Conservation (phyloP, 306 rosid genomes). For the Gynostemma pentaphyllum region DNA sequence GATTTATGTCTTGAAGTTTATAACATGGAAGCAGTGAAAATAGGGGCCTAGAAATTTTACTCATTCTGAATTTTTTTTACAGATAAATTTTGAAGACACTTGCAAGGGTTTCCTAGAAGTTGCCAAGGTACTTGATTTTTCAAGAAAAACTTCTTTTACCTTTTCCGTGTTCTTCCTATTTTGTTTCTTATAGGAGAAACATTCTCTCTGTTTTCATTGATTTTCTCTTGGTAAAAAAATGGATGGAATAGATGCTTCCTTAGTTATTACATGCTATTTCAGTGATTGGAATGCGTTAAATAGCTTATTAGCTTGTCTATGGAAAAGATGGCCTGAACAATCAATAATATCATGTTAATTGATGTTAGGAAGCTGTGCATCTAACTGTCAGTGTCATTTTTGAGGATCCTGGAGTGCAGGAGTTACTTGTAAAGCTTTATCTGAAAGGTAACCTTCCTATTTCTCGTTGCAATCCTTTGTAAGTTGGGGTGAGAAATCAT, state of each 20-base stretch:
- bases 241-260: neutral
- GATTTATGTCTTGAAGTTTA: neutral
- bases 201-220: neutral
- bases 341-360: conserved; percentile 7
- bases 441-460: conserved; percentile 34
- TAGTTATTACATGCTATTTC: neutral
- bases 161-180: neutral
- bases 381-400: conserved; percentile 92
- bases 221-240: neutral
- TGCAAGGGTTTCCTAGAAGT: conserved; percentile 96
- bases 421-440: conserved; percentile 74
- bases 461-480: neutral
- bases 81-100: conserved; percentile 97
- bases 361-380: conserved; percentile 78
- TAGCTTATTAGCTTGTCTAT: neutral
- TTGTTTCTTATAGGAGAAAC: neutral
- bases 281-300: neutral
- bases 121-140: conserved; percentile 58
- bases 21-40: conserved; percentile 4
- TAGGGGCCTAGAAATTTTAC: neutral
- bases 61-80: conserved; percentile 8
- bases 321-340: conserved; percentile 4
- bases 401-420: conserved; percentile 98
- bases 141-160: conserved; percentile 1
- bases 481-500: neutral